phyloP scores from a whole-genome alignment of 176 grass and related monocot genomes.

The Cocos nucifera region DNA sequence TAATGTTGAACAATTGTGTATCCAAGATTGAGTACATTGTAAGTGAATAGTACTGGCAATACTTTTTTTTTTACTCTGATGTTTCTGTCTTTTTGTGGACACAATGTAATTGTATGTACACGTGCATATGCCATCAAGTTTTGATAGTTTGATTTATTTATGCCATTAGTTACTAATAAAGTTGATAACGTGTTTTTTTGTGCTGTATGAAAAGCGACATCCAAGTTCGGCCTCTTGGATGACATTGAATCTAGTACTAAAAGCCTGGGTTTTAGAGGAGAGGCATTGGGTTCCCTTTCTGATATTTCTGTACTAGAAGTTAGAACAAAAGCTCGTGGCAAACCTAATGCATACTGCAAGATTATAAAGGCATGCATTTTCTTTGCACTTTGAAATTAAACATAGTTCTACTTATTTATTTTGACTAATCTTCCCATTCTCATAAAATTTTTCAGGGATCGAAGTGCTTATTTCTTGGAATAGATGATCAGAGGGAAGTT shows the following conservation, averaged over 20 bases:
- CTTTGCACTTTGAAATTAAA: slow-evolving; percentile 16
- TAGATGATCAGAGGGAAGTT: slow-evolving; percentile 88
- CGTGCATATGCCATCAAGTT: too few species aligned
- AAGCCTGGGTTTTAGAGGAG: slow-evolving; percentile 65
- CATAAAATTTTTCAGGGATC: slow-evolving; percentile 50
- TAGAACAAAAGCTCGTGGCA: slow-evolving; percentile 76
- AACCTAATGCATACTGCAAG: slow-evolving; percentile 91
- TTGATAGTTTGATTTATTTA: too few species aligned
- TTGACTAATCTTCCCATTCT: slow-evolving; percentile 8
- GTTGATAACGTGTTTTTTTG: not conserved
- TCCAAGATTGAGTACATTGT: too few species aligned
- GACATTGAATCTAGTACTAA: slow-evolving; percentile 15
- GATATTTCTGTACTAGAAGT: slow-evolving; percentile 92
- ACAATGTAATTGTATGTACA: too few species aligned
- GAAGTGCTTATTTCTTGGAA: slow-evolving; percentile 76
- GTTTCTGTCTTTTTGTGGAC: too few species aligned
- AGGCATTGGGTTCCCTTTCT: slow-evolving; percentile 67
- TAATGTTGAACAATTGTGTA: too few species aligned
- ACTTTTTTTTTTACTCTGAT: too few species aligned
- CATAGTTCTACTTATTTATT: slow-evolving; percentile 19
- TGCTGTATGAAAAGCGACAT: slow-evolving; percentile 44
- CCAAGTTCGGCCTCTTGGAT: slow-evolving; percentile 36
- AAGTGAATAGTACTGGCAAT: too few species aligned
- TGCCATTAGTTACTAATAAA: too few species aligned
- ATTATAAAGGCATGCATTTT: slow-evolving; percentile 65